phyloP scores from a whole-genome alignment of 371 early-diverging fungal genomes.

The Mortierella sp. region DNA sequence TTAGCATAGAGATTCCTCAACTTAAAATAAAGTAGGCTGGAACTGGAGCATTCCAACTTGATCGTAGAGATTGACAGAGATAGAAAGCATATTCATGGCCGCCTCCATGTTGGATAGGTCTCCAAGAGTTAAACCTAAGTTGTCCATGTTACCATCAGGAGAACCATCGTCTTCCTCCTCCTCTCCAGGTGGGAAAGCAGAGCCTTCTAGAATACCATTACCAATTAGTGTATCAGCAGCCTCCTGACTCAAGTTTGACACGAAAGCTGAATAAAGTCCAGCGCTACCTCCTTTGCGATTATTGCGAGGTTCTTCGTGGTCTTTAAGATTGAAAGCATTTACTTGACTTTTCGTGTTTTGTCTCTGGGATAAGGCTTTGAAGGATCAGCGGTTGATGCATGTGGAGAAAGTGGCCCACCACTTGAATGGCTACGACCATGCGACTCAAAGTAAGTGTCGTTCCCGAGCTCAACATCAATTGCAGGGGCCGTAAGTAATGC shows the following conservation, averaged over 20 bases:
- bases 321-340: slow-evolving; percentile 65
- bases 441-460: slow-evolving; percentile 54
- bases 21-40: background rate
- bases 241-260: slow-evolving; percentile 34
- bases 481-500: slow-evolving; percentile 44
- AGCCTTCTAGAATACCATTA: slow-evolving; percentile 14
- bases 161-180: slow-evolving; percentile 51
- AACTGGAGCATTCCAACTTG: slow-evolving; percentile 66
- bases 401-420: slow-evolving; percentile 59
- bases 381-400: slow-evolving; percentile 13
- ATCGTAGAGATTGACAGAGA: slow-evolving; percentile 84
- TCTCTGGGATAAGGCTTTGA: slow-evolving; percentile 28
- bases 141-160: slow-evolving; percentile 49
- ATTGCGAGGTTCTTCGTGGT: slow-evolving; percentile 58
- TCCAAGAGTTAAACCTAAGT: slow-evolving; percentile 75
- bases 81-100: slow-evolving; percentile 72
- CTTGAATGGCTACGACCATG: slow-evolving; percentile 25
- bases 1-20: background rate
- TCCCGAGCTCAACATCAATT: slow-evolving; percentile 30
- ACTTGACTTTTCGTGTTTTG: slow-evolving; percentile 17
- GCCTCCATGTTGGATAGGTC: slow-evolving; percentile 74
- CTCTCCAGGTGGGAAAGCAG: slow-evolving; percentile 15
- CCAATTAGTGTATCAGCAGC: slow-evolving; percentile 27
- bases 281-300: slow-evolving; percentile 32
- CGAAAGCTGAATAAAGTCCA: slow-evolving; percentile 11